phyloP scores from a whole-genome alignment of 2,329 filamentous ascomycete species.

The Aspergillus pseudoviridinutans region DNA sequence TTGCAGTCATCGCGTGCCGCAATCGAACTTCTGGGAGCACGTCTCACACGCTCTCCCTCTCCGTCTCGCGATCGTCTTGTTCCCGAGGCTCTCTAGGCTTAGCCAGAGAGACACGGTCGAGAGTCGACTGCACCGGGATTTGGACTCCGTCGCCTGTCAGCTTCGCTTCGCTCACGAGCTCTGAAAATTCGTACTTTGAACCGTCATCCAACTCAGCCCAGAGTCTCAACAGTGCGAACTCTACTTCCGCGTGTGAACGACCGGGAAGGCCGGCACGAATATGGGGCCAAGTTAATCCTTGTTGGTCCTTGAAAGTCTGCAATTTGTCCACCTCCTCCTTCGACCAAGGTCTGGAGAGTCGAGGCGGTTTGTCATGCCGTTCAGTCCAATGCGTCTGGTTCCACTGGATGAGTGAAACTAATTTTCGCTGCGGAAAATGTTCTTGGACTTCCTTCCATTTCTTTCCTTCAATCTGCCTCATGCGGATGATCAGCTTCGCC shows the following conservation, averaged over 20 bases:
- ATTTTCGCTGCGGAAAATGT: conserved; percentile 23
- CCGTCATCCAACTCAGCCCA: conserved; percentile 23
- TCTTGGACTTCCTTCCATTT: conserved; percentile 28
- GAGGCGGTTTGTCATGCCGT: conserved; percentile 22
- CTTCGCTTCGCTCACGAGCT: not conserved
- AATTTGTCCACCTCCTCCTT: conserved; percentile 23
- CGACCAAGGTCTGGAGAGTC: conserved; percentile 27
- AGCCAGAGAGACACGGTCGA: not conserved
- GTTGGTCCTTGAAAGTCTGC: conserved; percentile 20
- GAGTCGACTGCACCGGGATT: not conserved
- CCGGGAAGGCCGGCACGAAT: conserved; percentile 26
- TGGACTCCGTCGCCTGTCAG: conserved; percentile 1
- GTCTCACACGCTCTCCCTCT: not conserved
- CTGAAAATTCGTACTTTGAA: conserved; percentile 6
- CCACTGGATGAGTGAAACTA: conserved; percentile 22
- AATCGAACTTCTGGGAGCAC: not conserved
- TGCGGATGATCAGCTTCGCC: conserved; percentile 25
- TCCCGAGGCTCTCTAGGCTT: not conserved
- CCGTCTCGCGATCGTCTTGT: not conserved
- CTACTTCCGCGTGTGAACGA: conserved; percentile 28
- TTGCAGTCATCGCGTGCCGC: not conserved
- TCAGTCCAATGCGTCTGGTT: conserved; percentile 27
- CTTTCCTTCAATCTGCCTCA: conserved; percentile 25
- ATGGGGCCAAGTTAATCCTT: conserved; percentile 28
- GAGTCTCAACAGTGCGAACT: conserved; percentile 31